A percentile compares a stretch with the other conserved stretches of the same genome.
phyloP scores from a whole-genome alignment of 1,284 basidiomycete genomes.

The Leccinum pachyderme region DNA sequence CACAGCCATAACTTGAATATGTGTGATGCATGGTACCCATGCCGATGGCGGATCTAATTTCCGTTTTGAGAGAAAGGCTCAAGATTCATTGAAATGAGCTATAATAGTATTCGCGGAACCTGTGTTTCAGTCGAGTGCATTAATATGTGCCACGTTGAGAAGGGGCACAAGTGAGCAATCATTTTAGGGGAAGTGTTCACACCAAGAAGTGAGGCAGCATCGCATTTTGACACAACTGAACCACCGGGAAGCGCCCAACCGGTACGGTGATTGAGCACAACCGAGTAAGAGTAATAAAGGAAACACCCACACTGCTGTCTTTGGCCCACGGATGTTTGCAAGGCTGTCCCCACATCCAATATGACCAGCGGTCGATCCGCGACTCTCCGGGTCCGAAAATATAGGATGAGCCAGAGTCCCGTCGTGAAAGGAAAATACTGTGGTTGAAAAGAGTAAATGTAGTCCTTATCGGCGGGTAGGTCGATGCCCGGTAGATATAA shows the following conservation, averaged over 20 bases:
- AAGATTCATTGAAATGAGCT: neutral
- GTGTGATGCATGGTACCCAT: neutral
- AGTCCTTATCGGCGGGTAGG: neutral
- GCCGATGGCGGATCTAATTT: neutral
- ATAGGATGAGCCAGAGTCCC: neutral
- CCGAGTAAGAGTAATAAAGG: constrained; percentile 7
- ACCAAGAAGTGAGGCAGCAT: neutral
- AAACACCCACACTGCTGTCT: no score
- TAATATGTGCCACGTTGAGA: neutral
- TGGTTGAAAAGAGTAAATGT: neutral
- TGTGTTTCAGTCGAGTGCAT: neutral
- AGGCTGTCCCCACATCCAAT: neutral
- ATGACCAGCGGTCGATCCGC: neutral
- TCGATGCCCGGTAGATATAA: neutral
- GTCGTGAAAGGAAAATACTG: neutral
- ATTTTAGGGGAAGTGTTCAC: neutral
- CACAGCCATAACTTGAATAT: neutral
- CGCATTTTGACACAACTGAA: neutral
- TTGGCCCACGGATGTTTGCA: neutral
- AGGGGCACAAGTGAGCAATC: neutral
- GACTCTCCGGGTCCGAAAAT: neutral
- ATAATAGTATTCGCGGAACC: neutral
- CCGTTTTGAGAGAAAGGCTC: neutral
- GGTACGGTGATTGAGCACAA: neutral
- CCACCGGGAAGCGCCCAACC: neutral